Conservation (phyloP, 2,329 filamentous ascomycete genomes). For the Xylariaceae sp. region DNA sequence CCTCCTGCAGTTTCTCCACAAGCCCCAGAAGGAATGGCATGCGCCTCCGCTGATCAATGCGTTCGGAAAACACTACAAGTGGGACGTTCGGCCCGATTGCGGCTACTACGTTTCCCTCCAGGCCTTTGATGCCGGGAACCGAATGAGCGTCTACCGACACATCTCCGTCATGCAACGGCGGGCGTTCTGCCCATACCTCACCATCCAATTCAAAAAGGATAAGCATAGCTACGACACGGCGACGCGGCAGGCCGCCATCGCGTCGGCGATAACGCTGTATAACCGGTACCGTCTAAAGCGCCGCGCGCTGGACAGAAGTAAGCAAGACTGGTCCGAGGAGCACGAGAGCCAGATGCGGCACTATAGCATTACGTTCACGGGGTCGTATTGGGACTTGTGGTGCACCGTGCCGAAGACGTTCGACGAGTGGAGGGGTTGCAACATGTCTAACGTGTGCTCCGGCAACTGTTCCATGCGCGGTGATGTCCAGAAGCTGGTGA, state of each 20-base stretch:
- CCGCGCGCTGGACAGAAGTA: background rate
- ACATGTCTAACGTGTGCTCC: background rate
- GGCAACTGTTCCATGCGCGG: background rate
- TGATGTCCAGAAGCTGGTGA: background rate
- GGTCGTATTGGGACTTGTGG: slow-evolving; percentile 1
- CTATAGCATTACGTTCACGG: slow-evolving; percentile 3
- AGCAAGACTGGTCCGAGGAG: background rate
- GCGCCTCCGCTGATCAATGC: background rate
- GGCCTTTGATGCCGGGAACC: background rate
- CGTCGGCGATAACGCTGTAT: slow-evolving; percentile 9
- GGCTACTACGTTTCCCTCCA: slow-evolving; percentile 3
- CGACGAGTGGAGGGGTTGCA: slow-evolving; percentile 6
- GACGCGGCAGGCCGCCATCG: background rate
- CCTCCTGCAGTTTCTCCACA: background rate
- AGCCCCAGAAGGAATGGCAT: background rate
- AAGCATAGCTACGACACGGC: background rate
- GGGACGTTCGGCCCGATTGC: slow-evolving; percentile 11
- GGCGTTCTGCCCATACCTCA: slow-evolving; percentile 8
- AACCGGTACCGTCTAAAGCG: slow-evolving; percentile 5
- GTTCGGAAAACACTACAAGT: slow-evolving; percentile 2
- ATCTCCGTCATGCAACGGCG: slow-evolving; percentile 1
- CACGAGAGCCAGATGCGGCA: slow-evolving; percentile 5
- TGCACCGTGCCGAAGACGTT: slow-evolving; percentile 7
- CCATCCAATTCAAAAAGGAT: slow-evolving; percentile 8
- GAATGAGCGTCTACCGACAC: background rate